A percentile compares a stretch with the other conserved stretches of the same genome.
Conservation (phyloP, 768 basidiomycete species). For the Cubamyces sp. region DNA sequence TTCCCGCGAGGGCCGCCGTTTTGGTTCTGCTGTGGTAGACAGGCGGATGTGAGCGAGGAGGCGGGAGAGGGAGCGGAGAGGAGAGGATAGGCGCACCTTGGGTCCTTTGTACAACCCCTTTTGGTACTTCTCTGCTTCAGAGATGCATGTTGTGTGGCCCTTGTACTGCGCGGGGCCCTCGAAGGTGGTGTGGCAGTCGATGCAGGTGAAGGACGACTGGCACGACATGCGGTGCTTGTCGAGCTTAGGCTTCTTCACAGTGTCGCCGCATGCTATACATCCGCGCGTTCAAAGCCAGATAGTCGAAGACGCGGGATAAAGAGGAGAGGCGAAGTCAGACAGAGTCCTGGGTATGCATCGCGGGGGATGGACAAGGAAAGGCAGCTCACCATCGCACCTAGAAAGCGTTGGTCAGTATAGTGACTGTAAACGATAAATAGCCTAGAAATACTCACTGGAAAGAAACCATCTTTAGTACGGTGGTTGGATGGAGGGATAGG, state of each 20-base stretch:
- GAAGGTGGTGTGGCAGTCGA: slow-evolving; percentile 90
- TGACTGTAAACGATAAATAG: not conserved
- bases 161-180: slow-evolving; percentile 77
- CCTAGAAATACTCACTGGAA: slow-evolving; percentile 60
- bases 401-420: not conserved
- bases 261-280: slow-evolving; percentile 71
- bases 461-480: slow-evolving; percentile 58
- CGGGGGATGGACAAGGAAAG: not conserved
- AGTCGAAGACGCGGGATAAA: not conserved
- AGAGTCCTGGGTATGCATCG: slow-evolving; percentile 15
- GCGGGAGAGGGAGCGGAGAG: slow-evolving; percentile 18
- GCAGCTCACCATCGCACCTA: slow-evolving; percentile 73
- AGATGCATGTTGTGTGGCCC: slow-evolving; percentile 80
- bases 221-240: slow-evolving; percentile 75
- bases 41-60: not conserved
- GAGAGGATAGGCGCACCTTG: slow-evolving; percentile 45
- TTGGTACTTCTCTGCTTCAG: slow-evolving; percentile 94
- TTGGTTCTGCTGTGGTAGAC: slow-evolving; percentile 7
- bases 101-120: slow-evolving; percentile 83
- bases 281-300: not conserved
- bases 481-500: not conserved
- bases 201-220: slow-evolving; percentile 72
- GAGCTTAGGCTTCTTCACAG: slow-evolving; percentile 92
- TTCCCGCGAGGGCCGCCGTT: slow-evolving; percentile 15
- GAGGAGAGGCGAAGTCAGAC: slow-evolving; percentile 3